These are phyloP conservation scores for Colletotrichum euphorbiae DNA, from an alignment of 2,329 filamentous ascomycete species.

Conservation along the genomic window DNA sequence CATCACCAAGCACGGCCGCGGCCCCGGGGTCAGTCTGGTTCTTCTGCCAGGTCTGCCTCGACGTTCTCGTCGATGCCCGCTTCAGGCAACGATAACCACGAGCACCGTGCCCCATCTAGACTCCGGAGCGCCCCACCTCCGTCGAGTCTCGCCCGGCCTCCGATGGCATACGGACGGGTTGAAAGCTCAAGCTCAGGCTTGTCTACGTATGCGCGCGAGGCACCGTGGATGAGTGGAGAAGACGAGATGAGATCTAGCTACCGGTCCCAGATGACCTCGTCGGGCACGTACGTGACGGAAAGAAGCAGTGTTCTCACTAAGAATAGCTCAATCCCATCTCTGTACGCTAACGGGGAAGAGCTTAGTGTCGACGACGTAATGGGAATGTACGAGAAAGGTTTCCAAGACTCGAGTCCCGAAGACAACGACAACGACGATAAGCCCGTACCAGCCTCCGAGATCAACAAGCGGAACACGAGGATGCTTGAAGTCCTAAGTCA, in stretches of 20 bases:
- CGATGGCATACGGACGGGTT: slow-evolving; percentile 43
- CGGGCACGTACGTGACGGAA: slow-evolving; percentile 77
- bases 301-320: slow-evolving; percentile 86
- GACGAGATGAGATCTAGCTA: slow-evolving; percentile 67
- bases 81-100: slow-evolving; percentile 55
- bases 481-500: slow-evolving; percentile 56
- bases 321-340: slow-evolving; percentile 78
- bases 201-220: slow-evolving; percentile 48
- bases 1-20: slow-evolving; percentile 53
- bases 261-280: slow-evolving; percentile 66
- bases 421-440: slow-evolving; percentile 48
- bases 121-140: slow-evolving; percentile 46
- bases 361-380: slow-evolving; percentile 76
- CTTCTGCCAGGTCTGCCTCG: slow-evolving; percentile 60
- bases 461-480: slow-evolving; percentile 50
- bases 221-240: slow-evolving; percentile 61
- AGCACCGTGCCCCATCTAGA: slow-evolving; percentile 46
- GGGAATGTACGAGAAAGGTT: slow-evolving; percentile 75
- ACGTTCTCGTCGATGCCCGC: slow-evolving; percentile 58
- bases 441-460: slow-evolving; percentile 55
- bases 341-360: slow-evolving; percentile 64
- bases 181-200: slow-evolving; percentile 53
- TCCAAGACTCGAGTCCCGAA: slow-evolving; percentile 56
- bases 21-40: slow-evolving; percentile 59
- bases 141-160: slow-evolving; percentile 46